Evolutionary conservation across 2,329 filamentous ascomycete genomes (phyloP).

Genomic region (Ophiostoma ips): DNA sequence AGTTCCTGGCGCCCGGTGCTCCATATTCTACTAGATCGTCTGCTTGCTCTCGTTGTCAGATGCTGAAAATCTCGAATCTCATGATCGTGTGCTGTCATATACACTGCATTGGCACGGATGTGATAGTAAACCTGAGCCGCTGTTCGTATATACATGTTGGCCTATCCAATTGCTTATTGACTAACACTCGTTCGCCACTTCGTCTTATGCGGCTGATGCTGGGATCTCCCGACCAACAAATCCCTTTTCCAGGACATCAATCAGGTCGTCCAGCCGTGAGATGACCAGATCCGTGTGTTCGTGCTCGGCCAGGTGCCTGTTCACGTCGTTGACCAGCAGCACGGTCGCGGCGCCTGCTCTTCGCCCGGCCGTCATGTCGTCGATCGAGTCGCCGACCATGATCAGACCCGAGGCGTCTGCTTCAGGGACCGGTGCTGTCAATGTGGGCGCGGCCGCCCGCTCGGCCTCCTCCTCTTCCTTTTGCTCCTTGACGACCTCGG

Average conservation of each 20-base stretch:
- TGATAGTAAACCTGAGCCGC: no score
- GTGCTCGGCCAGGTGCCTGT: constrained; percentile 53
- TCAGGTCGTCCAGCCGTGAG: constrained; percentile 57
- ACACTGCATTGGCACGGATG: no score
- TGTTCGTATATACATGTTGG: no score
- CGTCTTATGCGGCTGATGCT: background rate
- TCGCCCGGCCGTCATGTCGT: constrained; percentile 83
- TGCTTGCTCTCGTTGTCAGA: no score
- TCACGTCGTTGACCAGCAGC: constrained; percentile 73
- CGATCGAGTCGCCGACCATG: constrained; percentile 68
- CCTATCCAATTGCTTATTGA: no score
- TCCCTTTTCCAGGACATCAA: constrained; percentile 59
- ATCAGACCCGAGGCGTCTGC: constrained; percentile 36
- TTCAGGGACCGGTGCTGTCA: no score
- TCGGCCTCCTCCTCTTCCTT: constrained; percentile 15
- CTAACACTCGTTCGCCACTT: no score
- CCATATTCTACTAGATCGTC: background rate
- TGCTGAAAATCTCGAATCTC: no score
- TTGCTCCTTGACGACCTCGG: constrained; percentile 10
- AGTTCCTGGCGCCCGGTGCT: no score
- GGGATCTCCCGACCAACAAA: constrained; percentile 30
- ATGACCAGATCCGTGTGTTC: constrained; percentile 68
- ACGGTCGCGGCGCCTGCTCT: constrained; percentile 80
- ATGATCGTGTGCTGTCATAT: no score
- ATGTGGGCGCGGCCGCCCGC: background rate